Evolutionary conservation across 495 filamentous ascomycete genomes (phyloP), one percentile per base, ranked within the genome.

Genomic region (Annulohypoxylon bovei): DNA sequence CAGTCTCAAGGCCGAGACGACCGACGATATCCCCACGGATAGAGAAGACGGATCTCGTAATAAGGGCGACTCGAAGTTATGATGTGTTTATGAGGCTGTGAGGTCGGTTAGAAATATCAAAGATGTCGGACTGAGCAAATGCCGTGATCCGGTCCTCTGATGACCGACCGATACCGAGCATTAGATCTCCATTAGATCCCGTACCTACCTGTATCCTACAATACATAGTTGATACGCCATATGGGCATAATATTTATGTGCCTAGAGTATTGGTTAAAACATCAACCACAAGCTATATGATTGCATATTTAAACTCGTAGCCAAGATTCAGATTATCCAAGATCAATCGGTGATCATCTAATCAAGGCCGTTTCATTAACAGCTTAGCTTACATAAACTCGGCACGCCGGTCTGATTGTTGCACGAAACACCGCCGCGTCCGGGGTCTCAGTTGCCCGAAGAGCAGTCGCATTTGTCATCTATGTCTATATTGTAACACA

Each of bases 1-100:
- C 62, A 78, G 76, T 33, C 68, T 83, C 18, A 81, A 82, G 33
- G 77, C 78, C 30, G 82, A 84, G 72, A 82, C 77, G 25, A 77
- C 47, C 53, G 57, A 65, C 8, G 46, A 67, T n/a, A 25, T 65
- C n/a, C 67, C 71, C 1, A 18, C 46, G 1, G 57, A 64, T 1
- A 55, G 42, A 7, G 73, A 76, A n/a, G 56, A 67, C 9, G 70
- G 73, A 11, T 47, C 61, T 35, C 55, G 58, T 27, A 40, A 12
- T n/a, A 68, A 66, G 62, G 20, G 55, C 28, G 60, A 71, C 5
- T 75, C 75, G 32, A 76, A 73, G 67, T 23, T 76, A 23, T 76
- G 53, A 56, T 25, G 32, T n/a, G n/a, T n/a, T n/a, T n/a, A n/a
- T n/a, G n/a, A n/a, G 28, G 3, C 33, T 16, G 47, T 16, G 27